Conservation (phyloP, 83 land plant genomes). For the Diphasiastrum complanatum region DNA sequence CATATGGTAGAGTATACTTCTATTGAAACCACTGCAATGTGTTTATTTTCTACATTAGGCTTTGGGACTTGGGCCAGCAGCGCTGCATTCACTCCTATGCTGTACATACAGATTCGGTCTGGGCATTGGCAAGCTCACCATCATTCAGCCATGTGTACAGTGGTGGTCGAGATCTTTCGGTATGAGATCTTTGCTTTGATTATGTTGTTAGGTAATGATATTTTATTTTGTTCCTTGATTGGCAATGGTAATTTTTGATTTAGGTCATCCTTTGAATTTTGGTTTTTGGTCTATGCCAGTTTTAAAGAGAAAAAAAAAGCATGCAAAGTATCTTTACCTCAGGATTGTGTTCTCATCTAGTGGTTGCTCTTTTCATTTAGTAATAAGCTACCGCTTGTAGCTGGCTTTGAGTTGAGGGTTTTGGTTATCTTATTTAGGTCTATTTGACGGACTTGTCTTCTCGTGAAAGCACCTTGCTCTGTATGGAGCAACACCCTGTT, state of each 20-base stretch:
- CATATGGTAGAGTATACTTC: no score
- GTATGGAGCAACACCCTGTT: conserved; percentile 72
- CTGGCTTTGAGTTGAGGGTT: not conserved
- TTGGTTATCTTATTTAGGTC: conserved; percentile 42
- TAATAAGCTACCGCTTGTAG: not conserved
- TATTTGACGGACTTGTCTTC: conserved; percentile 87
- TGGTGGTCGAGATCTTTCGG: conserved; percentile 91
- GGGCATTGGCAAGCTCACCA: conserved; percentile 95
- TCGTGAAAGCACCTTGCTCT: conserved; percentile 75
- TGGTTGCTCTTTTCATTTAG: not conserved
- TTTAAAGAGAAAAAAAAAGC: no score
- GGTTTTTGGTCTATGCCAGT: no score
- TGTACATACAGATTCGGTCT: conserved; percentile 97
- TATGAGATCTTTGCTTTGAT: conserved; percentile 36
- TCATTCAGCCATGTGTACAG: conserved; percentile 92
- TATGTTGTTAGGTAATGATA: not conserved
- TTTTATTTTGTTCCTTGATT: not conserved
- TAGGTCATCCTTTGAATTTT: no score
- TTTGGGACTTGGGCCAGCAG: conserved; percentile 99
- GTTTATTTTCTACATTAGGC: conserved; percentile 32
- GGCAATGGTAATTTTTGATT: not conserved
- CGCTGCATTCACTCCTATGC: conserved; percentile 98
- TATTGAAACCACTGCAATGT: not conserved
- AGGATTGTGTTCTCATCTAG: not conserved
- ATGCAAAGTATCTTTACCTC: no score